Evolutionary conservation across 345 rosid genomes (phyloP), one percentile per base, ranked within the genome.

Genomic region (Arabidopsis thaliana): DNA sequence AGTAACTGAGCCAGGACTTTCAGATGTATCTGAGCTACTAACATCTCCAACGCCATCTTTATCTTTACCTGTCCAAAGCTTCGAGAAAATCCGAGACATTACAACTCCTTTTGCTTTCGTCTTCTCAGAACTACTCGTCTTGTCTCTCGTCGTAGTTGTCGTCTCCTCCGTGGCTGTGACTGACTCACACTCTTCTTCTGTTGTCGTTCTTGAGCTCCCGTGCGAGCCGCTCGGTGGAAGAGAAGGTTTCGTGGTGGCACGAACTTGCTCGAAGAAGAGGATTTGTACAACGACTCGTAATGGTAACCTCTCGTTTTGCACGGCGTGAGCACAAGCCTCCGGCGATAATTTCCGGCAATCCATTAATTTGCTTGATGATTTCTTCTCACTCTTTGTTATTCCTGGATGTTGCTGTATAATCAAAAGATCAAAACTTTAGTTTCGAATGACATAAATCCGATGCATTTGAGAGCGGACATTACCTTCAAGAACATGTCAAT

Each of bases 171-270:
- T 66, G 36, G 63, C 77, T 0, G 72, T 59, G n/a, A 64, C 64
- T 0, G 91, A 86, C 65, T 90, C 98, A 96, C 95, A 94, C n/a
- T 90, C 97, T 73, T 90, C 97, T 67, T 88, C 98, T 6, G 94
- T 89, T 6, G 96, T 86, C 0, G 96, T 84, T 78, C 91, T 88
- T 1, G 98, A 94, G 83, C 97, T 94, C 42, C 95, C 94, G 41
- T 84, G 85, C 59, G 96, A 91, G 34, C 89, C 89, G 0, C 86
- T 88, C 0, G 87, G 91, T 60, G 78, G 93, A 14, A 67, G 74
- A 66, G 82, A 67, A 22, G 74, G 53, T 45, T 68, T 77, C 0
- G 48, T 0, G 0, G 30, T 65, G 45, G 90, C 83, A 70, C 91
- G 80, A 34, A 83, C 83, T 70, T 88, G 96, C 77, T 93, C 98